These are phyloP conservation scores for Saccharomycopsis fibuligera DNA, from an alignment of 805 yeast genomes.

Conservation along the genomic window DNA sequence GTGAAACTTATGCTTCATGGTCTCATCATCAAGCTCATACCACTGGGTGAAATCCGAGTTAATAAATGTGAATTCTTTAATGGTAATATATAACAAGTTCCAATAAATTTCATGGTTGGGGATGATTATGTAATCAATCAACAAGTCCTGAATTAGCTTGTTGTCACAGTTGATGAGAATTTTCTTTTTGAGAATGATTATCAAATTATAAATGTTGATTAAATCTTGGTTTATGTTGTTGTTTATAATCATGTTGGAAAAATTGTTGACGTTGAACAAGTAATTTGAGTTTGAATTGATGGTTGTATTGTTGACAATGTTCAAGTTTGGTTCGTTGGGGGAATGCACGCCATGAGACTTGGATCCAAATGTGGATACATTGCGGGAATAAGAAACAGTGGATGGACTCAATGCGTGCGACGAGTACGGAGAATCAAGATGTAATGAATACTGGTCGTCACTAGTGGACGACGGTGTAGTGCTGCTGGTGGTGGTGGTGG, in stretches of 20 bases:
- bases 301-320: constrained; percentile 20
- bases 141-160: constrained; percentile 41
- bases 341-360: constrained; percentile 22
- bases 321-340: constrained; percentile 21
- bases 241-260: constrained; percentile 20
- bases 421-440: constrained; percentile 20
- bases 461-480: neutral
- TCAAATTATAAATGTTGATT: constrained; percentile 28
- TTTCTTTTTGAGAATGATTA: constrained; percentile 41
- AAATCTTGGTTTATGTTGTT: constrained; percentile 23
- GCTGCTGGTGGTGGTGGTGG: neutral
- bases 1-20: constrained; percentile 16
- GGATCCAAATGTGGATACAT: constrained; percentile 18
- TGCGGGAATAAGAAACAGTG: constrained; percentile 15
- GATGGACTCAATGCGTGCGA: constrained; percentile 19
- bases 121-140: constrained; percentile 40
- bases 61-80: constrained; percentile 38
- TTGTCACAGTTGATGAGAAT: constrained; percentile 45
- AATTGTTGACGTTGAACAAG: constrained; percentile 20
- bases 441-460: constrained; percentile 17
- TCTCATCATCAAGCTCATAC: constrained; percentile 16
- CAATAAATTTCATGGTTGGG: constrained; percentile 38
- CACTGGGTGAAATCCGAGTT: constrained; percentile 21
- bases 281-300: constrained; percentile 20
- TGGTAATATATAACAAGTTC: constrained; percentile 38